Base-by-base conservation (phyloP, 2,329 filamentous ascomycete species). In the Pseudogymnoascus destructans region DNA sequence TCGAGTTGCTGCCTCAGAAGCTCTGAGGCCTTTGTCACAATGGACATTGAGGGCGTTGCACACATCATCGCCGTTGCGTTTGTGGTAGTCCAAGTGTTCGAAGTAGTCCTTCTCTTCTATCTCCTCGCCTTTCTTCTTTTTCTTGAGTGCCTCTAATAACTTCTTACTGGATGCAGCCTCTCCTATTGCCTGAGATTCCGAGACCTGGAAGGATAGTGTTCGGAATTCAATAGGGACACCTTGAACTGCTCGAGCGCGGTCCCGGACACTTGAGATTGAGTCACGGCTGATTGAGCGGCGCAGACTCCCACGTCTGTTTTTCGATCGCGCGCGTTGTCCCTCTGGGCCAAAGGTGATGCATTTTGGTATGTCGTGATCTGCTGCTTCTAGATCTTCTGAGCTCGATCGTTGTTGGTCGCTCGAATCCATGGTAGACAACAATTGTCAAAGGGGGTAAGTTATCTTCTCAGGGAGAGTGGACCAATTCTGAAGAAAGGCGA, bases 41-140 rank as follows among this genome's bases (percentile, higher is more conserved):
- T 65, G 63, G 1, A 75, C 71, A 32, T 73, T 72, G 58, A 74
- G 68, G 61, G 73, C 70, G 59, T 73, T 71, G 57, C 69, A 73
- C 19, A 74, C 58, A 56, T 71, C 69, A 23, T 69, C 67, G 3
- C 61, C 58, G 17, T 65, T 60, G 10, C 74, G 68, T 57, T 70
- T 64, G 60, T 75, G 73, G 55, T 68, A 74, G 32, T 67, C 67
- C 33, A 74, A 65, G 59, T 69, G 70, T 55, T 71, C 63, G 61
- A 75, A 75, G 66, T 75, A 77, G 58, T 77, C 73, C 21, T 73
- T 66, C 35, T 73, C 68, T 3, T 69, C 66, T 25, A 69, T 70
- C 6, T 70, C 68, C 17, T 63, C 58, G 1, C 60, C 62, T 27
- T 58, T 57, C 7, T 46, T 61, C 9, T 67, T 66, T 6, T 70